Conservation (phyloP, 2,329 filamentous ascomycete species). For the Tolypocladium inflatum region DNA sequence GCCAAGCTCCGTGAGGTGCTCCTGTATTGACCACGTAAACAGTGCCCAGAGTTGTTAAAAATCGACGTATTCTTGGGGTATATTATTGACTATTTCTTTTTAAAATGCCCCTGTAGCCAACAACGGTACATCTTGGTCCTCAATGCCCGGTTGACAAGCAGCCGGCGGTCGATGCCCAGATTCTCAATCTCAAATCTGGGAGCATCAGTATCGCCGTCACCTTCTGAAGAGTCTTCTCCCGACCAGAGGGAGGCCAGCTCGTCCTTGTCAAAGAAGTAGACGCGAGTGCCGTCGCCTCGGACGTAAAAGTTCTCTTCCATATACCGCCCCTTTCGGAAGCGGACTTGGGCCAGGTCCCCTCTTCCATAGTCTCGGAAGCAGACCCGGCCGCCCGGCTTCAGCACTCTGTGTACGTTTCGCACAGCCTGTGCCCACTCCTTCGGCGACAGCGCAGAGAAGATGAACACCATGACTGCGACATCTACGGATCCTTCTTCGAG, state of each 20-base stretch:
- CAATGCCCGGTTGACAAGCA: conserved; percentile 85
- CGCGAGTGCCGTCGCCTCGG: conserved; percentile 85
- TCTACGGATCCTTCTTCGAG: conserved; percentile 75
- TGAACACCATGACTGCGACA: conserved; percentile 90
- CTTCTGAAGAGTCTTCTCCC: conserved; percentile 22
- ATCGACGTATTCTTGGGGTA: background rate
- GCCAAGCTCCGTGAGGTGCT: conserved; percentile 29
- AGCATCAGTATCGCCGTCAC: conserved; percentile 11
- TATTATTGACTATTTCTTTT: conserved; percentile 45
- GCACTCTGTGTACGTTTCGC: conserved; percentile 66
- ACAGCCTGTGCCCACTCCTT: conserved; percentile 77
- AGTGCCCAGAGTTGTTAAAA: background rate
- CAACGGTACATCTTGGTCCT: conserved; percentile 98
- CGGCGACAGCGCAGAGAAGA: conserved; percentile 87
- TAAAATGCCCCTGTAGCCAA: conserved; percentile 83
- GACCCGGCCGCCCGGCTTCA: conserved; percentile 89
- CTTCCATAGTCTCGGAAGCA: conserved; percentile 95
- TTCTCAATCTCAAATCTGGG: conserved; percentile 61
- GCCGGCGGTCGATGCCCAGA: conserved; percentile 74
- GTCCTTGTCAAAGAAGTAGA: conserved; percentile 92
- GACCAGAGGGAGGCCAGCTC: conserved; percentile 76
- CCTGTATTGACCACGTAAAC: conserved; percentile 23
- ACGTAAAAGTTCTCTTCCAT: conserved; percentile 97
- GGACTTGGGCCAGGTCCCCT: conserved; percentile 90
- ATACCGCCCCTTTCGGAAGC: conserved; percentile 92